Base-by-base conservation (phyloP, 225 moss, liverwort and hornwort genomes). In the Physcomitrellopsis africana region DNA sequence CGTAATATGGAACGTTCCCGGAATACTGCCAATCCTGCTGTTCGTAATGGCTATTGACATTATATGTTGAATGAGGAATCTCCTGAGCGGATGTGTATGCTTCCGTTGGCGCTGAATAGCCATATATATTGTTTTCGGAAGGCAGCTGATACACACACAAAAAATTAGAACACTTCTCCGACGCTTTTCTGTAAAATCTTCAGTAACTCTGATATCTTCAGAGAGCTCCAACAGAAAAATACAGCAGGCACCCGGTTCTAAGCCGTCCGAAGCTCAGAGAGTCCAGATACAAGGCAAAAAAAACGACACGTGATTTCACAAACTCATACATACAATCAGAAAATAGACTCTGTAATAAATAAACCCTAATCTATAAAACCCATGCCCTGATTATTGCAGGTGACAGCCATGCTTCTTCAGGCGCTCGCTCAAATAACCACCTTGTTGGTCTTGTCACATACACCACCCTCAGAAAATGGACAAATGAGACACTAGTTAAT, bases 1-100 rank as follows among this genome's bases (percentile, higher is more conserved):
- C 10, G 55, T 77, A 80, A 57, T 67, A 72, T 53, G 84, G 65
- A 68, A 23, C 83, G 44, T 42, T 76, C 60, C 67, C 82, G 10
- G 81, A 44, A 53, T 85, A 76, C 26, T 90, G 89, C 85, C 81
- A 86, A 67, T 73, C 80, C 17, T 81, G 47, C 16, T 79, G 68
- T 61, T 78, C 87, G 66, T 89, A 69, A 1, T 77, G 76, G 22
- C 58, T 68, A 54, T 63, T 62, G 52, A 49, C 44, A 70, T 76
- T 43, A 60, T 84, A 42, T 62, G n/a, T 19, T 23, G 80, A 56
- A 37, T 56, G 77, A 15, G 67, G 18, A 8, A 43, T 56, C 65
- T 83, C 80, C 76, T 69, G 75, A 13, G 76, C 49, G 14, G 73
- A 16, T 37, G 61, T 19, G 16, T 49, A 60, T 19, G 63, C 70